Percentiles rank a stretch among this genome's conserved stretches.
Evolutionary conservation across 2,329 filamentous ascomycete species (phyloP).

Genomic region (Ophioceras dolichostomum): DNA sequence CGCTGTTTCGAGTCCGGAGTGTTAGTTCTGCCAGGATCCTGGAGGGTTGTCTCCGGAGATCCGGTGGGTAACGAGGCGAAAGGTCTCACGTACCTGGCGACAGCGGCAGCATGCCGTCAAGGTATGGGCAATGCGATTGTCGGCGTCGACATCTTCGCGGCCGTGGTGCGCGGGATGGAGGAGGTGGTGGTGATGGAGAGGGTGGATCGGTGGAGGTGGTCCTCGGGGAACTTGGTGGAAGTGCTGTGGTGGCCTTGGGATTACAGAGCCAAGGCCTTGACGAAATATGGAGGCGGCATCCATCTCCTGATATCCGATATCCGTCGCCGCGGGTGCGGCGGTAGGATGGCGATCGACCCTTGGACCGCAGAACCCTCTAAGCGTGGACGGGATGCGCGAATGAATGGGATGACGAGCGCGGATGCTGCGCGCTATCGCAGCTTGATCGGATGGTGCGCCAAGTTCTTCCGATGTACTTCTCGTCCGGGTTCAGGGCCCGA

Average conservation of each 20-base stretch:
- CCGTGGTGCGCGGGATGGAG: slow-evolving; percentile 15
- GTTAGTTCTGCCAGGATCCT: not conserved
- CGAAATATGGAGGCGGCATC: slow-evolving; percentile 47
- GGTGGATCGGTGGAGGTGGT: slow-evolving; percentile 8
- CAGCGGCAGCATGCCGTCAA: slow-evolving; percentile 71
- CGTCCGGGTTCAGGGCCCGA: too few relatives aligned
- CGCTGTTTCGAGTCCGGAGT: slow-evolving; percentile 40
- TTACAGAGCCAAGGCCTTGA: slow-evolving; percentile 38
- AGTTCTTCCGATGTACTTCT: too few relatives aligned
- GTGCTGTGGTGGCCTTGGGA: slow-evolving; percentile 23
- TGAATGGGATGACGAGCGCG: not conserved
- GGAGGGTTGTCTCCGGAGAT: too few relatives aligned
- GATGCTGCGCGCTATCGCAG: not conserved
- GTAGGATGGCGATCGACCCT: not conserved
- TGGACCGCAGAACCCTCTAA: too few relatives aligned
- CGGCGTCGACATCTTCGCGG: slow-evolving; percentile 32
- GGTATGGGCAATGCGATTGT: slow-evolving; percentile 62
- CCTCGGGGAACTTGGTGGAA: slow-evolving; percentile 12
- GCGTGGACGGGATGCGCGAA: not conserved
- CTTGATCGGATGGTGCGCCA: too few relatives aligned
- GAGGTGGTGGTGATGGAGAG: slow-evolving; percentile 12
- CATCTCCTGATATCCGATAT: slow-evolving; percentile 24
- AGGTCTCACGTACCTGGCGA: slow-evolving; percentile 48
- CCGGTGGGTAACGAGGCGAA: slow-evolving; percentile 2
- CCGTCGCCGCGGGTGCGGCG: not conserved